These are phyloP conservation scores for Ustilago nuda DNA, from an alignment of 1,284 basidiomycete species.

Conservation along the genomic window DNA sequence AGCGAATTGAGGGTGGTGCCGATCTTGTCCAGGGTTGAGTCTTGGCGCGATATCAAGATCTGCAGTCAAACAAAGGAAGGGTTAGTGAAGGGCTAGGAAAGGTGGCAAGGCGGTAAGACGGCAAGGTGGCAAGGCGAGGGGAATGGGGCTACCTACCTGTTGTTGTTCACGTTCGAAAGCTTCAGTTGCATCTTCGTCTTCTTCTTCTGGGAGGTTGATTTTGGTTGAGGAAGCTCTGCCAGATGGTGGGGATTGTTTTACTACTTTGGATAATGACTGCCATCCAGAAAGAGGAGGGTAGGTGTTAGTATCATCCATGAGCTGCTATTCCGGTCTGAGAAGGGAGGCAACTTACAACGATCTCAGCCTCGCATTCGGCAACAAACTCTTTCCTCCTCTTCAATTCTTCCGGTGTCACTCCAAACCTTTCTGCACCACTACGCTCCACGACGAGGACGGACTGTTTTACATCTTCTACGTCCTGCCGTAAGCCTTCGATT, in stretches of 20 bases:
- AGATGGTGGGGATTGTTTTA: conserved; percentile 19
- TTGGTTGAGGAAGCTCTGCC: conserved; percentile 32
- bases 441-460: conserved; percentile 61
- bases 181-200: conserved; percentile 54
- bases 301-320: conserved; percentile 1
- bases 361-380: conserved; percentile 48
- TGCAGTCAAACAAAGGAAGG: conserved; percentile 2
- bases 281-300: neutral
- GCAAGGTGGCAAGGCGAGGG: neutral
- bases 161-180: conserved; percentile 67
- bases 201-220: conserved; percentile 38
- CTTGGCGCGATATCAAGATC: conserved; percentile 62
- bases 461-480: conserved; percentile 64
- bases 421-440: conserved; percentile 63
- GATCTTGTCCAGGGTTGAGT: conserved; percentile 63
- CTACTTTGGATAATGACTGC: conserved; percentile 35
- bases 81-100: neutral
- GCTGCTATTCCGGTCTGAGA: too few relatives aligned
- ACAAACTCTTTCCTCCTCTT: conserved; percentile 53
- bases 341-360: conserved; percentile 35
- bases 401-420: conserved; percentile 55
- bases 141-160: conserved; percentile 47
- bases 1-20: conserved; percentile 59
- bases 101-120: neutral
- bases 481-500: conserved; percentile 58